Evolutionary conservation across 2,329 filamentous ascomycete genomes (phyloP).

Genomic region (Zopfia rhizophila): DNA sequence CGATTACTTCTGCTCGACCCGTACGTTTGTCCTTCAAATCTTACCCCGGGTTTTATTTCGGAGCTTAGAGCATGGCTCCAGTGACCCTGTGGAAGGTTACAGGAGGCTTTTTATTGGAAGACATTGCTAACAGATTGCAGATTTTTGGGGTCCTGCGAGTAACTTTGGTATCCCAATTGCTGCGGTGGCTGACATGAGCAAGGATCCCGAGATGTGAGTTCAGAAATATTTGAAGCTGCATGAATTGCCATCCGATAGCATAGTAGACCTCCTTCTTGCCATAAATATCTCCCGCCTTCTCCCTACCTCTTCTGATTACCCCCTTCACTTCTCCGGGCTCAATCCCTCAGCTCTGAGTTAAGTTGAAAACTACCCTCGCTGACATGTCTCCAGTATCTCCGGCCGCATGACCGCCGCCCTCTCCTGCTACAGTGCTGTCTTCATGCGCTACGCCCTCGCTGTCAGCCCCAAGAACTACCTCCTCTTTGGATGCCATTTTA

Average conservation of each 20-base stretch:
- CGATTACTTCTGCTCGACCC: constrained; percentile 65
- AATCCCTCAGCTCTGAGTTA: neutral
- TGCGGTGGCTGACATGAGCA: constrained; percentile 64
- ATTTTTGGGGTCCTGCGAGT: constrained; percentile 63
- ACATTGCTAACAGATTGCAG: constrained; percentile 36
- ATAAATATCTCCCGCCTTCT: constrained; percentile 3
- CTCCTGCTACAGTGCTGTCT: constrained; percentile 69
- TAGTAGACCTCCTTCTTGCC: neutral
- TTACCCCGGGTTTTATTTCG: constrained; percentile 4
- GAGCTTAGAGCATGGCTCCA: constrained; percentile 1
- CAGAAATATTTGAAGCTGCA: constrained; percentile 1
- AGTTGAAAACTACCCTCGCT: neutral
- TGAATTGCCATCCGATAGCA: constrained; percentile 1
- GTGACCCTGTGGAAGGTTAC: neutral
- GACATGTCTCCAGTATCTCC: constrained; percentile 64
- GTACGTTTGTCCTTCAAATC: constrained; percentile 51
- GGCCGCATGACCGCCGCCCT: constrained; percentile 72
- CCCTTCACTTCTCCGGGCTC: neutral
- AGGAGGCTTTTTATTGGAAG: neutral
- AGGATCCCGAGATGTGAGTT: constrained; percentile 63
- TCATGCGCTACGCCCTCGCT: constrained; percentile 74
- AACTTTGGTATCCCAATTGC: constrained; percentile 66
- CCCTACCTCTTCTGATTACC: neutral
- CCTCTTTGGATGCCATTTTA: constrained; percentile 73
- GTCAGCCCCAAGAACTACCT: constrained; percentile 73